Conservation (phyloP, 202 grass and related monocot species). For the Digitaria exilis region DNA sequence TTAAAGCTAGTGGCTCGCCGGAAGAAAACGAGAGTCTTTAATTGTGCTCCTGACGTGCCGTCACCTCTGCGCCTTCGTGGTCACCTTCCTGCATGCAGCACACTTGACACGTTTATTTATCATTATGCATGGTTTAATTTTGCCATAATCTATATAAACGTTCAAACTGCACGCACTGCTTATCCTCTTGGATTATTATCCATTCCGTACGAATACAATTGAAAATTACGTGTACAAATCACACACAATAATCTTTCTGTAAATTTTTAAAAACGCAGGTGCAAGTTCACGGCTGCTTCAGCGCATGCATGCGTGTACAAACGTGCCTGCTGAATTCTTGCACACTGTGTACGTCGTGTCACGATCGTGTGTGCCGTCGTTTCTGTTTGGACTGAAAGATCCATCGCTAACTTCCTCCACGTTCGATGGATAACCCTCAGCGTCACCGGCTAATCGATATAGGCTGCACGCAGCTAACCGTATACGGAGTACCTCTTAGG, state of each 20-base stretch:
- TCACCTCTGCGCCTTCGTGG: background rate
- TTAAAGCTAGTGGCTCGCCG: background rate
- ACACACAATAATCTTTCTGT: background rate
- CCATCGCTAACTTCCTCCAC: background rate
- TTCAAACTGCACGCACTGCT: background rate
- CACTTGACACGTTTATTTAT: background rate
- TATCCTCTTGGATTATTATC: too few relatives aligned
- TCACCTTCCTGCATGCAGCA: background rate
- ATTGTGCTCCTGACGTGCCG: background rate
- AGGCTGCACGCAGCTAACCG: background rate
- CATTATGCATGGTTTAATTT: background rate
- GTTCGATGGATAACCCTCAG: background rate
- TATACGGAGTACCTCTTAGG: too few relatives aligned
- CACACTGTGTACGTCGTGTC: background rate
- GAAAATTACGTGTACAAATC: background rate
- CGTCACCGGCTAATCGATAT: background rate
- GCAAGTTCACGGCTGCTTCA: background rate
- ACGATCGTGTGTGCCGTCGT: background rate
- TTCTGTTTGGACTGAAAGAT: conserved; percentile 49
- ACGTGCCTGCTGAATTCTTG: background rate
- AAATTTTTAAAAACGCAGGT: background rate
- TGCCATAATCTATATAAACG: background rate
- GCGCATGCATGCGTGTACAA: background rate
- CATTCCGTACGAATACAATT: background rate
- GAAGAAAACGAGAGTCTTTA: background rate